Evolutionary conservation across 202 grass and related monocot species (phyloP).

Genomic region (Digitaria exilis): DNA sequence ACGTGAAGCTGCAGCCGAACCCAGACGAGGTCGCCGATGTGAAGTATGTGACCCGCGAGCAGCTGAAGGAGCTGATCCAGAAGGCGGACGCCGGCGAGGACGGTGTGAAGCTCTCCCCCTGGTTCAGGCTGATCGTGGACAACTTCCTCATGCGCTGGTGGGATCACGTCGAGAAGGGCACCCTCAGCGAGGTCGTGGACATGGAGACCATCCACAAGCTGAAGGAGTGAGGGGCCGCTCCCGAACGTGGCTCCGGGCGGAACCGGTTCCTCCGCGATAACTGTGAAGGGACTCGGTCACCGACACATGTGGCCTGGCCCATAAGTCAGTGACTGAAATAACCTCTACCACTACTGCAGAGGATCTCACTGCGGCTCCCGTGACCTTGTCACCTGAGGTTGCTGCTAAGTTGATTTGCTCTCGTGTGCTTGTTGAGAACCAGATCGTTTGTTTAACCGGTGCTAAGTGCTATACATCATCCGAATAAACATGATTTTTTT

Average conservation of each 20-base stretch:
- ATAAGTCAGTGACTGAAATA: no score
- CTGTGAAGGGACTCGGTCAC: no score
- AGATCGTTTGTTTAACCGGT: neutral
- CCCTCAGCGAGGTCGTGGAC: constrained; percentile 60
- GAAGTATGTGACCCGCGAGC: constrained; percentile 72
- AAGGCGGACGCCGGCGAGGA: constrained; percentile 79
- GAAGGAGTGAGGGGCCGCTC: constrained; percentile 42
- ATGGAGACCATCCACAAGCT: constrained; percentile 96
- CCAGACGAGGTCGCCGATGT: constrained; percentile 82
- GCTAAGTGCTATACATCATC: neutral
- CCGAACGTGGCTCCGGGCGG: neutral
- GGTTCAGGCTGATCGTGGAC: constrained; percentile 86
- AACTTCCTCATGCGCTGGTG: constrained; percentile 96
- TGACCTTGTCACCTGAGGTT: neutral
- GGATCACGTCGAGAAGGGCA: constrained; percentile 73
- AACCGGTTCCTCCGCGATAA: no score
- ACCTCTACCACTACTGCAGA: no score
- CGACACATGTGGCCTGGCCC: no score
- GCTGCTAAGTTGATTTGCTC: neutral
- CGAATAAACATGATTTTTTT: no score
- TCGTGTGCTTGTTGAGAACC: neutral
- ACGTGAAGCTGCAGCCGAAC: constrained; percentile 75
- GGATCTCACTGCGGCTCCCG: no score
- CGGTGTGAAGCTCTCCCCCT: constrained; percentile 78
- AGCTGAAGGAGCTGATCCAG: constrained; percentile 76